Evolutionary conservation across 2,329 filamentous ascomycete species (phyloP).

Genomic region (Monilinia polystroma): DNA sequence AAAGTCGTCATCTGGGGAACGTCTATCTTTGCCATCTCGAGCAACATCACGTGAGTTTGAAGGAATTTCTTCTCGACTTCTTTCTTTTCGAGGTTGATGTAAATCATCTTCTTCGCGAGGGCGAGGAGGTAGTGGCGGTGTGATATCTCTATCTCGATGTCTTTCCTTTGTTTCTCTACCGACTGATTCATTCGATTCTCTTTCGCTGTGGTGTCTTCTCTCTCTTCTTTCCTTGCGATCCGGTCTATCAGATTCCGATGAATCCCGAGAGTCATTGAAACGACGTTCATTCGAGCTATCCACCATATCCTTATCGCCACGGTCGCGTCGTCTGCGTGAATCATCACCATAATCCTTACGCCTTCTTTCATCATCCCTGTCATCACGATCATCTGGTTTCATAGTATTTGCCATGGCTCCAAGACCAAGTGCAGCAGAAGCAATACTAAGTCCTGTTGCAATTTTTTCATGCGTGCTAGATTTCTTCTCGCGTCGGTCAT

Average conservation of each 20-base stretch:
- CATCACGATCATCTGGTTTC: conserved; percentile 36
- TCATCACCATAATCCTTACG: conserved; percentile 38
- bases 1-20: conserved; percentile 25
- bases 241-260: conserved; percentile 18
- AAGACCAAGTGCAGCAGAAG: conserved; percentile 39
- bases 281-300: conserved; percentile 33
- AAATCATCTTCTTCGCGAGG: conserved; percentile 19
- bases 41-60: conserved; percentile 7
- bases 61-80: conserved; percentile 16
- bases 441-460: conserved; percentile 39
- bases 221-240: conserved; percentile 34
- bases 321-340: conserved; percentile 32
- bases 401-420: conserved; percentile 37
- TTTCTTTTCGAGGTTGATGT: conserved; percentile 3
- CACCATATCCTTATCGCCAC: conserved; percentile 31
- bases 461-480: conserved; percentile 36
- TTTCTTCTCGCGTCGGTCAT: conserved; percentile 27
- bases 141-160: conserved; percentile 29
- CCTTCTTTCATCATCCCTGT: conserved; percentile 33
- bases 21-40: conserved; percentile 23
- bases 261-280: conserved; percentile 24
- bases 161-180: conserved; percentile 33
- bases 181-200: conserved; percentile 31
- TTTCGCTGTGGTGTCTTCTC: conserved; percentile 29
- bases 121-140: conserved; percentile 18